These are phyloP conservation scores for Rubus idaeus DNA, from an alignment of 306 rosid species.

Conservation along the genomic window DNA sequence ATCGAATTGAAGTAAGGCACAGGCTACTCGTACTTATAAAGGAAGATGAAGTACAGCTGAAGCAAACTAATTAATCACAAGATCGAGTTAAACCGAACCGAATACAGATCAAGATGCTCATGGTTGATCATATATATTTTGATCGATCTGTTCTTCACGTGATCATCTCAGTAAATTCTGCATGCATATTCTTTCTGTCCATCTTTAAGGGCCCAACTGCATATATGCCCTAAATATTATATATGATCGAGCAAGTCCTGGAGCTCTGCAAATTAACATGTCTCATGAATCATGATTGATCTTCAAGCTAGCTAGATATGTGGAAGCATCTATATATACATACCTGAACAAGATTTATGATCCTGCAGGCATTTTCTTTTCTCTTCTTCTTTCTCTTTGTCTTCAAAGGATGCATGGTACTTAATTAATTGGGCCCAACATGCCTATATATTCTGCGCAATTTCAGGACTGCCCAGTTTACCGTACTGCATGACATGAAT, in stretches of 20 bases:
- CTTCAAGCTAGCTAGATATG: background rate
- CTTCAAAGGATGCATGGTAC: background rate
- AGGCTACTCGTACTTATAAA: background rate
- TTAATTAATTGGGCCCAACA: background rate
- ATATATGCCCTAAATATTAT: background rate
- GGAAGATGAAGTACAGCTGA: background rate
- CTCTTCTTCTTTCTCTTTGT: background rate
- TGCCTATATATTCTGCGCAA: background rate
- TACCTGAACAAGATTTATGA: background rate
- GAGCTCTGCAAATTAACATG: background rate
- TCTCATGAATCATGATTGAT: background rate
- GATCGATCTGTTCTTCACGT: background rate
- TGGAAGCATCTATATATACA: background rate
- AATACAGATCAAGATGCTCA: background rate
- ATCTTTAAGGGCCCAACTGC: conserved; percentile 4
- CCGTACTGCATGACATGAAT: background rate
- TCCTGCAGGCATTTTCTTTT: background rate
- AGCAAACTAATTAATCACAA: background rate
- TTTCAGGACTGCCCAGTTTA: background rate
- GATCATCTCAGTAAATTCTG: background rate
- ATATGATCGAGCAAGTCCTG: background rate
- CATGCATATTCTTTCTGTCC: background rate
- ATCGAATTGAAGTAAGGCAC: background rate
- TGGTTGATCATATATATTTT: background rate
- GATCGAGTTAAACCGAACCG: background rate